Base-by-base conservation (phyloP, 345 rosid species). In the Cardiospermum halicacabum region DNA sequence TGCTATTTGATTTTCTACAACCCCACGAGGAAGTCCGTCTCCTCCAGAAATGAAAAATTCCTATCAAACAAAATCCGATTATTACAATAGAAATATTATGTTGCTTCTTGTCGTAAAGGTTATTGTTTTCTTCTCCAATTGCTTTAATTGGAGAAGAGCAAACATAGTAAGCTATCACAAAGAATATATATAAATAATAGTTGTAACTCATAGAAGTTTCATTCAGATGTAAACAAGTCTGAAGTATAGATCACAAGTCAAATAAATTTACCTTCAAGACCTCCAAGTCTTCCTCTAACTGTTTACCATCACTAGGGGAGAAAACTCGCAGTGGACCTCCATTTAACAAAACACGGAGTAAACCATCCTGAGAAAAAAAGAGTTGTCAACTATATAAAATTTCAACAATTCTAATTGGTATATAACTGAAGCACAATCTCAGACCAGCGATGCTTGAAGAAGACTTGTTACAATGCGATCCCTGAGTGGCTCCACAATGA, bases 1-100 rank as follows among this genome's bases (percentile, higher is more conserved):
- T 19, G 96, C 88, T 24, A 89, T 82, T 74, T 94, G 96, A 73
- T 94, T 91, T 79, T 94, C 99, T 56, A 94, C 99, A 0, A 91
- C 92, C 71, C 95, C 97, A 78, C 96, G 80, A 3, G 99, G 99
- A 77, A 94, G 96, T 55, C 99, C 97, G 11, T 94, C 99, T 58
- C 96, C 96, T 51, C 96, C 96, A 59, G 97, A 94, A 51, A 94
- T 89, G 62, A 94, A 94, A 78, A 94, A 91, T 72, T 94, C 99
- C 97, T 94, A 74, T 1, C 26, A 56, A 66, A 15, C 40, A 51
- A 42, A 66, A 9, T n/a, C 25, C 25, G 66, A 6, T 49, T 47
- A 10, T 40, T 40, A 34, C 8, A 71, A 22, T 13, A 19, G 42
- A 27, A 5, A 42, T 31, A 64, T n/a, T n/a, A n/a, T n/a, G 3